Base-by-base conservation (phyloP, 768 basidiomycete species). In the Termitomyces titanicus region DNA sequence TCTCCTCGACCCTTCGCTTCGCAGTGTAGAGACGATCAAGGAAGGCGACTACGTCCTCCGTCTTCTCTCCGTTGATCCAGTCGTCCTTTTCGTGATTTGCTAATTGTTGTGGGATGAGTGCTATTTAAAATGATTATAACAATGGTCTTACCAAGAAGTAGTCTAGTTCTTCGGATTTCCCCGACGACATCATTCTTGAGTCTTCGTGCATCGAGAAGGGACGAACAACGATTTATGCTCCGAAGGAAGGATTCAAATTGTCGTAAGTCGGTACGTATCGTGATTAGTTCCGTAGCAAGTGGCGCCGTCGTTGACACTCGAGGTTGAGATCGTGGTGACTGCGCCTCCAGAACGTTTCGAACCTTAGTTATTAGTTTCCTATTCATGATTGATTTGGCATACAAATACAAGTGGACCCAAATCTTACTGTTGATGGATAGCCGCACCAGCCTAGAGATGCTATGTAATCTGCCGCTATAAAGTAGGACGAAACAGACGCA, bases 201-300 rank as follows among this genome's bases (percentile, higher is more conserved):
- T 22, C 95, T 79, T 52, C 94, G 80, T 3, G 94, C 94, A 64
- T 99, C 97, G 31, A 94, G 70, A 6, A 98, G 75, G 4, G 89
- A 94, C 11, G 88, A 88, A 62, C 86, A 86, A 31, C 85, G 82
- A 57, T 78, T 82, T 64, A 98, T 94, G 54, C 93, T 92, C 31
- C 85, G 82, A 48, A 98, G 73, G 69, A 98, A 98, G 0, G 86
- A 88, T 61, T 98, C 95, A 62, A 98, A 98, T 54, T 94, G 88
- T 44, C 86, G 85, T 8, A 81, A 63, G 63, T 89, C 84, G 1
- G 94, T 96, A 29, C 84, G 83, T 55, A 89, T 85, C 2, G 92
- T 94, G 63, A 95, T 94, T 9, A 77, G 75, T 61, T 91, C 91
- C 43, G 83, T 79, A 2, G 80, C 71, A 17, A 75, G 61, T 22